Evolutionary conservation across 2,329 filamentous ascomycete genomes (phyloP).

Genomic region (Orbilia oligospora): DNA sequence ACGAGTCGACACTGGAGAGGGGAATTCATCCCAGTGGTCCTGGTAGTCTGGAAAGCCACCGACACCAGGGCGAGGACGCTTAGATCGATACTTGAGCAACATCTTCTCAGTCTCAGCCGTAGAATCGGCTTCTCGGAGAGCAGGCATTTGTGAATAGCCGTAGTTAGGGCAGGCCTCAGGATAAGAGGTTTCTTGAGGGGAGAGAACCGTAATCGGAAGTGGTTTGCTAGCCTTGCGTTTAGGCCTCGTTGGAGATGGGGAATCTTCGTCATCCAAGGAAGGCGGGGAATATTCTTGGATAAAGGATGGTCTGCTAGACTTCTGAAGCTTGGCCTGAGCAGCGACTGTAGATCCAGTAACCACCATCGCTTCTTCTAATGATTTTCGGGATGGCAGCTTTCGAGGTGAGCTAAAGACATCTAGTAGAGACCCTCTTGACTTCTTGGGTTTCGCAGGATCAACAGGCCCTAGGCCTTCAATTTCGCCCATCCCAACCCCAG

Average conservation of each 20-base stretch:
- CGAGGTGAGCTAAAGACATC: conserved; percentile 57
- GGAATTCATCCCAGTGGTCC: conserved; percentile 42
- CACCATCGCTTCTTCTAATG: conserved; percentile 55
- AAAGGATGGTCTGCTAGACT: conserved; percentile 42
- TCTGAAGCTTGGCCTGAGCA: conserved; percentile 55
- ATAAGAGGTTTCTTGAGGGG: conserved; percentile 39
- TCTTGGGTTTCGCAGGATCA: conserved; percentile 43
- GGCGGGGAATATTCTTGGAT: conserved; percentile 53
- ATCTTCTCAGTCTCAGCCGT: conserved; percentile 38
- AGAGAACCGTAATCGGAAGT: conserved; percentile 53
- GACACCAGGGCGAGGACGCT: conserved; percentile 39
- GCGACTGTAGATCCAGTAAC: conserved; percentile 55
- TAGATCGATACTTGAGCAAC: conserved; percentile 52
- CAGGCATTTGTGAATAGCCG: conserved; percentile 34
- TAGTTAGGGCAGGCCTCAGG: conserved; percentile 40
- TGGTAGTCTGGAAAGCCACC: conserved; percentile 16
- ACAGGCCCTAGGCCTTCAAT: conserved; percentile 32
- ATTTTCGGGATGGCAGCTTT: conserved; percentile 55
- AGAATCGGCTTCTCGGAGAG: conserved; percentile 30
- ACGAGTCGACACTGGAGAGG: conserved; percentile 46
- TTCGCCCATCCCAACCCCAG: conserved; percentile 23
- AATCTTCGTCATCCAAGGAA: conserved; percentile 49
- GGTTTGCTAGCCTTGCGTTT: conserved; percentile 59
- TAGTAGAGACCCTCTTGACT: conserved; percentile 54
- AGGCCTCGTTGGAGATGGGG: conserved; percentile 45